Conservation (phyloP, 2,329 filamentous ascomycete species). For the Metarhizium brunneum region DNA sequence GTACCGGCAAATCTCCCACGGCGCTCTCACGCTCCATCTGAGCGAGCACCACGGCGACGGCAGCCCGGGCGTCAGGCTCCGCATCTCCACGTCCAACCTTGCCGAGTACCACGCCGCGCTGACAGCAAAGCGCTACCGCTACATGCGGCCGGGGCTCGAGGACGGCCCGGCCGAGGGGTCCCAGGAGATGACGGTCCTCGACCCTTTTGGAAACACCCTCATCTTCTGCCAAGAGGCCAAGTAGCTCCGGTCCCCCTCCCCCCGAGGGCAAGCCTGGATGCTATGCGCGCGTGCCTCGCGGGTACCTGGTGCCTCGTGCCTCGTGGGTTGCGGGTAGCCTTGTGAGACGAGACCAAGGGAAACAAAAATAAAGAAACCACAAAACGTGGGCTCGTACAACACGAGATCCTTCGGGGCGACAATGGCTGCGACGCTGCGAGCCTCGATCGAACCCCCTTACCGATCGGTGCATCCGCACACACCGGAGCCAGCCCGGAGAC, state of each 20-base stretch:
- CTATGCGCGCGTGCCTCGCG: too few relatives aligned
- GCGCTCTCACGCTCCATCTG: conserved; percentile 8
- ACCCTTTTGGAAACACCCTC: conserved; percentile 12
- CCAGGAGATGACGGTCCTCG: conserved; percentile 8
- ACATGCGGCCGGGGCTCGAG: conserved; percentile 11
- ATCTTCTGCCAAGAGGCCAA: conserved; percentile 7
- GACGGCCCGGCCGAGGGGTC: conserved; percentile 3
- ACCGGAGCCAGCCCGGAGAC: too few relatives aligned
- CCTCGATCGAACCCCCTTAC: too few relatives aligned
- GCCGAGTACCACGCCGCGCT: conserved; percentile 8
- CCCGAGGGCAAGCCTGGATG: too few relatives aligned
- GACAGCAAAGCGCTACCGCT: conserved; percentile 8
- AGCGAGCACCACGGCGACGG: conserved; percentile 13
- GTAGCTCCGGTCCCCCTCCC: not conserved
- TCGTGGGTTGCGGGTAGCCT: too few relatives aligned
- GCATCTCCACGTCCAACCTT: conserved; percentile 6
- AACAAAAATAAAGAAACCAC: too few relatives aligned
- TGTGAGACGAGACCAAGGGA: too few relatives aligned
- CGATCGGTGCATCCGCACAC: too few relatives aligned
- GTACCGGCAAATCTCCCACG: conserved; percentile 11
- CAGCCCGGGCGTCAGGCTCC: conserved; percentile 8
- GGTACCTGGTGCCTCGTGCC: too few relatives aligned
- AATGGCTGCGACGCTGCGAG: too few relatives aligned
- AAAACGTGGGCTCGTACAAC: too few relatives aligned
- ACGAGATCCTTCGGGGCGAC: too few relatives aligned